Base-by-base conservation (phyloP, 2,329 filamentous ascomycete species). In the Neurospora sp. region DNA sequence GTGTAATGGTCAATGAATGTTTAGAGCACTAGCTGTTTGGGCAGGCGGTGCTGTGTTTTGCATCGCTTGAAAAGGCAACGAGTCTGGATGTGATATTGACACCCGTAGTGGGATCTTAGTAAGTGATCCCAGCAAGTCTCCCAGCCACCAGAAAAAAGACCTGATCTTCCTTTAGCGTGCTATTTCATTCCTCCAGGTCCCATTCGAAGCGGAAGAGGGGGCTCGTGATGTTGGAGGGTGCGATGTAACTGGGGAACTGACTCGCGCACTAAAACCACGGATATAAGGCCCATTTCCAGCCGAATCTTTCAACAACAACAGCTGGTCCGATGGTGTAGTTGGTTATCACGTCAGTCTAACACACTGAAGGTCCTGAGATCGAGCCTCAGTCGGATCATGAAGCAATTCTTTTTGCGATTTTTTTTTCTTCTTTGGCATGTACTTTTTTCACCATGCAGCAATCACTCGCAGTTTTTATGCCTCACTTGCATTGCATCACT, bases 301-400 rank as follows among this genome's bases (percentile, higher is more conserved):
- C 0, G 0, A 10, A 33, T 7, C 1, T 7, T 33, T 10, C 52
- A 62, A 62, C 23, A 10, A 62, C 8, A 62, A 62, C 23, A 33
- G 52, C 52, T 62, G 52, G 52, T 62, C 52, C 52, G 52, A 69
- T 76, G 73, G 73, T 74, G 74, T 74, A 75, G 79, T 81, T 80
- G 79, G 79, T 81, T 80, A 81, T 81, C 80, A 81, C 80, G 77
- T 81, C 78, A 80, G 79, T 81, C 78, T 81, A 81, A 81, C 79
- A 76, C 73, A 73, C 72, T 73, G 71, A 75, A 76, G 72, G 73
- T 73, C 70, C 52, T 6, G 5, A 62, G 52, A 62, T 62, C 52
- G 52, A 62, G 52, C 52, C 52, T 62, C 2, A 3, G 52, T 62
- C 52, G 52, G 52, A 62, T 62, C 52, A 62, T 62, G 13, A 33